Evolutionary conservation across 768 basidiomycete species (phyloP).

Genomic region (Lactarius hengduanensis): DNA sequence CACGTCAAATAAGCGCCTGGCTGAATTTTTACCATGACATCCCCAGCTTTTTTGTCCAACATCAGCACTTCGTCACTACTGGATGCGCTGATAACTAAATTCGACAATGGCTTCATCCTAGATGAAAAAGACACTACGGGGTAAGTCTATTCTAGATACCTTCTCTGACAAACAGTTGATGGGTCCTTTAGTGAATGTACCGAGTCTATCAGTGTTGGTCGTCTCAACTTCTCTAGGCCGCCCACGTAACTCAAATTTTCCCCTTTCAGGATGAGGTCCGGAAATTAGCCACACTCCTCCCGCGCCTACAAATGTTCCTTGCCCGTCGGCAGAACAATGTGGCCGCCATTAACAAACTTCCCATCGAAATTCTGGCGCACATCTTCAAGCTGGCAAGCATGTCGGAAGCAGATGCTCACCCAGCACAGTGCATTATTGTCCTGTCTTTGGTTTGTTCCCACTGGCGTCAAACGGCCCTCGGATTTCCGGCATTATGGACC

Average conservation of each 20-base stretch:
- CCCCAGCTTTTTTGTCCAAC: slow-evolving; percentile 20
- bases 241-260: slow-evolving; percentile 3
- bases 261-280: slow-evolving; percentile 22
- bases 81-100: slow-evolving; percentile 23
- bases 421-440: slow-evolving; percentile 18
- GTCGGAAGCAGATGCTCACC: slow-evolving; percentile 15
- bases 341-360: slow-evolving; percentile 21
- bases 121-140: slow-evolving; percentile 8
- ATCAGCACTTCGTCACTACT: slow-evolving; percentile 17
- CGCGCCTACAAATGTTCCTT: slow-evolving; percentile 23
- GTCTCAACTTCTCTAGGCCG: not conserved
- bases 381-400: slow-evolving; percentile 25
- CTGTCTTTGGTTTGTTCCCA: slow-evolving; percentile 29
- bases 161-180: slow-evolving; percentile 9
- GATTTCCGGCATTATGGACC: slow-evolving; percentile 27
- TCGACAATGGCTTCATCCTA: slow-evolving; percentile 20
- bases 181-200: slow-evolving; percentile 5
- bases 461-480: slow-evolving; percentile 29
- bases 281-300: slow-evolving; percentile 24
- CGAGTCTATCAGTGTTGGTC: slow-evolving; percentile 16
- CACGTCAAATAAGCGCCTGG: slow-evolving; percentile 22
- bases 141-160: slow-evolving; percentile 9
- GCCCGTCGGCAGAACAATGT: slow-evolving; percentile 24
- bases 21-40: slow-evolving; percentile 22
- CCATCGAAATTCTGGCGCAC: slow-evolving; percentile 26